phyloP scores from a whole-genome alignment of 2,329 filamentous ascomycete genomes.

The Huntiella omanensis region DNA sequence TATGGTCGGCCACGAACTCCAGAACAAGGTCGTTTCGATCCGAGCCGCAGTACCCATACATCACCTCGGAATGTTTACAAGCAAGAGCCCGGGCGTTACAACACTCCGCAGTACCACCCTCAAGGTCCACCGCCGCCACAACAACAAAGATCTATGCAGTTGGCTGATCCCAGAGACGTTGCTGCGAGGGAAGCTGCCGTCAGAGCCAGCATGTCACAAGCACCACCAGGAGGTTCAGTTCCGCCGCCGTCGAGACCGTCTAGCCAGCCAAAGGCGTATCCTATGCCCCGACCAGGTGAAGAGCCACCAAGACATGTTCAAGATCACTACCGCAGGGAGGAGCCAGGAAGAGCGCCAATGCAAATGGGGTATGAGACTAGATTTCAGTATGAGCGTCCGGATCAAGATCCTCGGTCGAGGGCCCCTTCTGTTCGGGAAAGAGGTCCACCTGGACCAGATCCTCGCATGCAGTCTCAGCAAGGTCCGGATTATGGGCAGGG shows the following conservation, averaged over 20 bases:
- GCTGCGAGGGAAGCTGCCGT: not conserved
- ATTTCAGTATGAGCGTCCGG: slow-evolving; percentile 22
- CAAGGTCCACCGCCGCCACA: not conserved
- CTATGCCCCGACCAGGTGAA: slow-evolving; percentile 25
- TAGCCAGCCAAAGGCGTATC: slow-evolving; percentile 32
- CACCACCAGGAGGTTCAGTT: slow-evolving; percentile 13
- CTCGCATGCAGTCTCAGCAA: slow-evolving; percentile 2
- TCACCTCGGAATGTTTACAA: slow-evolving; percentile 35
- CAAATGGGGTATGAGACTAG: slow-evolving; percentile 30
- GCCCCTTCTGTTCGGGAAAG: not conserved
- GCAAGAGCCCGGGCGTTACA: slow-evolving; percentile 38
- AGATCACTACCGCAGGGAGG: slow-evolving; percentile 32
- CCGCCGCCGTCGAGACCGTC: slow-evolving; percentile 28
- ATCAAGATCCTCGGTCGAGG: slow-evolving; percentile 4
- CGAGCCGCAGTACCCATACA: slow-evolving; percentile 25
- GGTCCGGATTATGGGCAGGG: slow-evolving; percentile 5
- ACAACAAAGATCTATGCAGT: slow-evolving; percentile 27
- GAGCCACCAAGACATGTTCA: slow-evolving; percentile 24
- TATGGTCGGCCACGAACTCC: slow-evolving; percentile 54
- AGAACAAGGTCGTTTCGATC: slow-evolving; percentile 42
- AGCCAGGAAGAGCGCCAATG: slow-evolving; percentile 20
- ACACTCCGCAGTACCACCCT: slow-evolving; percentile 36
- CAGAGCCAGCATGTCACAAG: slow-evolving; percentile 13
- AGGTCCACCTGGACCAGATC: slow-evolving; percentile 5
- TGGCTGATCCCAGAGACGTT: slow-evolving; percentile 18